These are phyloP conservation scores for Ceratocystiopsis minuta DNA, from an alignment of 2,329 filamentous ascomycete species.

Conservation along the genomic window DNA sequence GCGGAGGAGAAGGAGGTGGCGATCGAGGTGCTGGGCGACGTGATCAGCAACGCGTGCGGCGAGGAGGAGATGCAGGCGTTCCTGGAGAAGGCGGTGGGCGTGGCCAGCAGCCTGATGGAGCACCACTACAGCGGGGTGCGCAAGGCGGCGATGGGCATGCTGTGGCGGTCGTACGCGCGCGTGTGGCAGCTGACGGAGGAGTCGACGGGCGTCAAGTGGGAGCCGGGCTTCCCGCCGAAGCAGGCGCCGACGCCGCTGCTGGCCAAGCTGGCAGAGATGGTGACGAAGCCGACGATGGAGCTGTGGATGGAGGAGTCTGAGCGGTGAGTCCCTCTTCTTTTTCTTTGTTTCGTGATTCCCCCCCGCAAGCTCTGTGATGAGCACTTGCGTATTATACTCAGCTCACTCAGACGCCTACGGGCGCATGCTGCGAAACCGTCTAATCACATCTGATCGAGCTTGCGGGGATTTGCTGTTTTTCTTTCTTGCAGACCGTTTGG, in stretches of 20 bases:
- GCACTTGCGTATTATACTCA: slow-evolving; percentile 79
- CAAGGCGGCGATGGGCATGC: slow-evolving; percentile 75
- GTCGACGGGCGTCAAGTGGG: slow-evolving; percentile 64
- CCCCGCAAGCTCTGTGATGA: slow-evolving; percentile 48
- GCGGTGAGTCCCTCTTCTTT: slow-evolving; percentile 64
- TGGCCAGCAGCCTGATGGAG: slow-evolving; percentile 62
- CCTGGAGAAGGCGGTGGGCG: slow-evolving; percentile 74
- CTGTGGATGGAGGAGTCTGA: slow-evolving; percentile 85
- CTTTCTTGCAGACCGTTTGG: too few species aligned
- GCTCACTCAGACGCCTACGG: slow-evolving; percentile 93
- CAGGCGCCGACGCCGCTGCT: slow-evolving; percentile 63
- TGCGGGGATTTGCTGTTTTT: neutral
- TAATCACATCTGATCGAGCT: slow-evolving; percentile 27
- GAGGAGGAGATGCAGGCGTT: slow-evolving; percentile 58
- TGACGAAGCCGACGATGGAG: slow-evolving; percentile 67
- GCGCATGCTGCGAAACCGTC: slow-evolving; percentile 81
- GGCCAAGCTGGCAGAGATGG: slow-evolving; percentile 67
- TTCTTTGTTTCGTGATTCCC: too few species aligned
- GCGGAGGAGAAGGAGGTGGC: slow-evolving; percentile 96
- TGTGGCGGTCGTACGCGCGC: slow-evolving; percentile 86
- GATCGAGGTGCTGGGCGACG: slow-evolving; percentile 82
- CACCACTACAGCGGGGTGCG: slow-evolving; percentile 87
- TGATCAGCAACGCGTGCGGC: slow-evolving; percentile 71
- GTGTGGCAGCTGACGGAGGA: slow-evolving; percentile 80
- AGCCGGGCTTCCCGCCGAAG: slow-evolving; percentile 69